Conservation (phyloP, 1,139 yeast species). For the Suhomyces coccinellae region DNA sequence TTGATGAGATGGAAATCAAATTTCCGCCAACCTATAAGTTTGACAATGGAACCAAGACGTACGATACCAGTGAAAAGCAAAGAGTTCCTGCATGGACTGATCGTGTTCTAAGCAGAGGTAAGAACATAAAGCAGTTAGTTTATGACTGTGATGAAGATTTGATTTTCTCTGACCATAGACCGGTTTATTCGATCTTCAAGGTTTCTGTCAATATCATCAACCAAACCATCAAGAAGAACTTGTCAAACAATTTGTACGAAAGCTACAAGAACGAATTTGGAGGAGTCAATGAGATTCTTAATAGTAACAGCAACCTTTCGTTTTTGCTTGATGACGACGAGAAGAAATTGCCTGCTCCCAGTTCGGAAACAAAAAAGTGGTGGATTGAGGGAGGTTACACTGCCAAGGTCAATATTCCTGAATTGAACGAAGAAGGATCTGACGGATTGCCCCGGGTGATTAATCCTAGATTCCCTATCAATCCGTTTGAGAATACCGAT, state of each 20-base stretch:
- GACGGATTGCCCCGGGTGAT: conserved; percentile 42
- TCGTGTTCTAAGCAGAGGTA: conserved; percentile 50
- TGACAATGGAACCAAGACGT: conserved; percentile 86
- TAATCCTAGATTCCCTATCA: conserved; percentile 66
- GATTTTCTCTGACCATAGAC: conserved; percentile 87
- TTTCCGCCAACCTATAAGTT: conserved; percentile 92
- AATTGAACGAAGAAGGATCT: conserved; percentile 34
- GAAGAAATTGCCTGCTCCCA: conserved; percentile 76
- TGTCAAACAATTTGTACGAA: conserved; percentile 63
- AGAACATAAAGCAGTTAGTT: conserved; percentile 58
- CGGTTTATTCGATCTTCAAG: conserved; percentile 77
- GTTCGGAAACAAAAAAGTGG: conserved; percentile 82
- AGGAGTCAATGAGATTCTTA: conserved; percentile 44
- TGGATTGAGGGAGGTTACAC: conserved; percentile 83
- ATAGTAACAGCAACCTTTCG: conserved; percentile 28
- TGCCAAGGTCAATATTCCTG: conserved; percentile 61
- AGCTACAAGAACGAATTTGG: conserved; percentile 47
- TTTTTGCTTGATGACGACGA: conserved; percentile 28
- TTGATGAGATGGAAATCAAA: conserved; percentile 70
- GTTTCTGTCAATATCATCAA: conserved; percentile 72
- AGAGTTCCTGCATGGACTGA: conserved; percentile 98
- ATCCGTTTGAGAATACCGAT: conserved; percentile 59
- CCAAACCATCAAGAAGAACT: conserved; percentile 55
- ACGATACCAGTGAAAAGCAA: conserved; percentile 67
- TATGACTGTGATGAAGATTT: conserved; percentile 66